A percentile compares a stretch with the other conserved stretches of the same genome.
Evolutionary conservation across 768 basidiomycete species (phyloP).

Genomic region (Termitomyces sp.): DNA sequence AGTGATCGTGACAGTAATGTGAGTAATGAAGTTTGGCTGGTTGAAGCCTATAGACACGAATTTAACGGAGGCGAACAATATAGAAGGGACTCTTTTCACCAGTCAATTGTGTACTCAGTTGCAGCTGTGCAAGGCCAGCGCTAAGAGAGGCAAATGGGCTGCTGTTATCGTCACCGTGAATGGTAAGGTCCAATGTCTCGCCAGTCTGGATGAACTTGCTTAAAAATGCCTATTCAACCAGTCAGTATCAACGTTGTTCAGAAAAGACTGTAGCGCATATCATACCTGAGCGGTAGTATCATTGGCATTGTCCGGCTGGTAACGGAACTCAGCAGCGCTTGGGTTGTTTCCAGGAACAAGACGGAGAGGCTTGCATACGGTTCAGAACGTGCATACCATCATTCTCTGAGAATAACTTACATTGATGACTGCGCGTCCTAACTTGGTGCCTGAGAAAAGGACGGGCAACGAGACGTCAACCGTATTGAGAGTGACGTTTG

Average conservation of each 20-base stretch:
- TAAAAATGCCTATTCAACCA: conserved; percentile 41
- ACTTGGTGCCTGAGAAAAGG: conserved; percentile 43
- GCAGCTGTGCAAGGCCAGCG: conserved; percentile 48
- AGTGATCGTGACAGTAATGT: conserved; percentile 48
- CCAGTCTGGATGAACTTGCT: conserved; percentile 52
- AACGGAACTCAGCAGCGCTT: conserved; percentile 57
- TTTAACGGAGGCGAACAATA: neutral
- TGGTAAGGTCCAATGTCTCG: conserved; percentile 40
- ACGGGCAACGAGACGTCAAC: conserved; percentile 53
- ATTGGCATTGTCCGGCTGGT: conserved; percentile 57
- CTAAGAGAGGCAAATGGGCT: conserved; percentile 58
- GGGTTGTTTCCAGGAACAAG: conserved; percentile 53
- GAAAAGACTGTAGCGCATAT: neutral
- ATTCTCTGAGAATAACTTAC: conserved; percentile 26
- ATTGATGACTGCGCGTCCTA: conserved; percentile 55
- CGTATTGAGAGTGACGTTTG: conserved; percentile 59
- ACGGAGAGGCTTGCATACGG: conserved; percentile 37
- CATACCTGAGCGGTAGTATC: conserved; percentile 54
- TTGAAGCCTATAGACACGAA: conserved; percentile 33
- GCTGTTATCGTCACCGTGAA: conserved; percentile 53
- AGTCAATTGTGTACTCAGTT: conserved; percentile 40
- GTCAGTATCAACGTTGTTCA: neutral
- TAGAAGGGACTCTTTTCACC: conserved; percentile 25
- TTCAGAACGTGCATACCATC: neutral
- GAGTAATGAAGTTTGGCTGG: conserved; percentile 50